Evolutionary conservation across 345 rosid species (phyloP), one percentile per base, ranked within the genome.

Genomic region (Acer saccharum): DNA sequence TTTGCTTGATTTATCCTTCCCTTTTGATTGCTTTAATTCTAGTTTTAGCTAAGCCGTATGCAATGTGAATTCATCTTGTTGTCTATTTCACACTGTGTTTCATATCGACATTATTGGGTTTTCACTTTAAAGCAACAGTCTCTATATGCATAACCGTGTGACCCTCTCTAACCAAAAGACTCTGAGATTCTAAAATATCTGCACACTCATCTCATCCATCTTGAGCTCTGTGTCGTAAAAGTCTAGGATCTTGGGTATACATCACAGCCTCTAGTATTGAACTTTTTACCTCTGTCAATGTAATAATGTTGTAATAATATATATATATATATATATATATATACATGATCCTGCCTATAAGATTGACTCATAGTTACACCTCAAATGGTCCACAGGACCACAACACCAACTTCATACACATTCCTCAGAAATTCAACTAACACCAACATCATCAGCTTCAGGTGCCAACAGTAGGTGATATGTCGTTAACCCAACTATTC

Each of bases 371-470:
- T n/a, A 69, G 35, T 70, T 70, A 25, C 62, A 27, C 20, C 43
- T 50, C 58, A 25, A 12, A 10, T 50, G 20, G 21, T 50, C 55
- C 71, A 43, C 50, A 68, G 20, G 21, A 25, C 55, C 71, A 43
- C 50, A 68, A 44, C 13, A 41, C 54, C 9, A 68, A 20, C 54
- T 68, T 23, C 60, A 69, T 48, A 10, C 35, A 23, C 39, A 44
- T 48, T 11, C 27, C 12, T 57, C 25, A 65, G 17, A 73, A 73
- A 43, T 46, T 43, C 25, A 43, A 25, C 23, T 43, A 14, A 16
- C 27, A 25, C 27, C 27, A 25, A 25, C 8, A 48, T 74, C 64
- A 60, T 74, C 64, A 60, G 64, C 10, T n/a, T 74, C 63, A 50
- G 62, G 44, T 44, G 10, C 4, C 55, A 73, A 43, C 21, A 12